Evolutionary conservation across 225 moss, liverwort and hornwort genomes (phyloP).

Genomic region (Straminergon stramineum): DNA sequence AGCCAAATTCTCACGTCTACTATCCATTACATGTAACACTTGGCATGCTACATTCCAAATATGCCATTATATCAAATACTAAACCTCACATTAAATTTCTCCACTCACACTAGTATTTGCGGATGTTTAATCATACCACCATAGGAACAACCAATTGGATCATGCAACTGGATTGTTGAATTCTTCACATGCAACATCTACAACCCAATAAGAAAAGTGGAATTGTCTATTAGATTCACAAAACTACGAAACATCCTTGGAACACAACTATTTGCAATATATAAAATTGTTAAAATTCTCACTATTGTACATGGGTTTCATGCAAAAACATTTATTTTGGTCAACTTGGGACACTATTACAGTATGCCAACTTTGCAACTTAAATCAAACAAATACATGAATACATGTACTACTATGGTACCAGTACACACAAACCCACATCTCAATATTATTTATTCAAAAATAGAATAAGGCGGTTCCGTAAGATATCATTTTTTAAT

Average conservation of each 20-base stretch:
- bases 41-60: neutral
- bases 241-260: neutral
- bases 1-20: neutral
- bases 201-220: rapidly evolving
- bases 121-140: neutral
- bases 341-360: no score
- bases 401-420: no score
- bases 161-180: rapidly evolving
- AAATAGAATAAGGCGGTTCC: neutral
- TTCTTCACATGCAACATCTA: rapidly evolving
- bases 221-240: rapidly evolving
- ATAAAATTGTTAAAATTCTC: neutral
- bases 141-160: neutral
- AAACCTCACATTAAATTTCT: neutral
- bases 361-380: no score
- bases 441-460: neutral
- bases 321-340: no score
- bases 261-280: rapidly evolving
- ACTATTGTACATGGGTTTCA: no score
- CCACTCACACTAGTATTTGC: rapidly evolving
- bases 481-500: neutral
- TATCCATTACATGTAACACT: rapidly evolving
- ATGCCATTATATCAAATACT: neutral
- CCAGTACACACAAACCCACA: no score
- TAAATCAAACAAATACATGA: no score